Percentiles rank a stretch among this genome's conserved stretches.
These are phyloP conservation scores for Elaeis guineensis DNA, from an alignment of 176 grass and related monocot species.

Conservation along the genomic window DNA sequence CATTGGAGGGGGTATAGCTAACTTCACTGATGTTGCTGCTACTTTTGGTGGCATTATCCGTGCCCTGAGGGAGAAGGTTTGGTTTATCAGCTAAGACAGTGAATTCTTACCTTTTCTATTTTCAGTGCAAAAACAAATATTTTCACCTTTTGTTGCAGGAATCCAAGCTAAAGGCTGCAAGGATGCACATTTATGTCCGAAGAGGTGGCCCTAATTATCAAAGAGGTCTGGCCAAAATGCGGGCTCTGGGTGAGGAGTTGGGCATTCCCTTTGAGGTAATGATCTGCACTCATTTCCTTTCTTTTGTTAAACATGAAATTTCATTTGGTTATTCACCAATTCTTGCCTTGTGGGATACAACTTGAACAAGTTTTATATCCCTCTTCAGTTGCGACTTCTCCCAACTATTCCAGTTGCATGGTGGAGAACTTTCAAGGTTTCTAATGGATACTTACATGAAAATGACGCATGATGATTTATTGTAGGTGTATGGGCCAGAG, in stretches of 20 bases:
- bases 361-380: too few species aligned
- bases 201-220: conserved; percentile 96
- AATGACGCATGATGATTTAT: conserved; percentile 14
- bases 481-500: conserved; percentile 89
- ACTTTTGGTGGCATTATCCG: conserved; percentile 87
- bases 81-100: not conserved
- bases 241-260: conserved; percentile 58
- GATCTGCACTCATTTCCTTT: too few species aligned
- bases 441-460: too few species aligned
- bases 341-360: too few species aligned
- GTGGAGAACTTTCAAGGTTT: too few species aligned
- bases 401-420: too few species aligned
- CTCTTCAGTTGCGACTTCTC: too few species aligned
- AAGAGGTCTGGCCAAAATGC: conserved; percentile 90
- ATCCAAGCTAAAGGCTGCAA: conserved; percentile 81
- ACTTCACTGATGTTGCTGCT: conserved; percentile 93
- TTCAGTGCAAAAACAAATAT: conserved; percentile 12
- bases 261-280: conserved; percentile 84
- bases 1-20: conserved; percentile 91
- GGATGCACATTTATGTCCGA: conserved; percentile 86
- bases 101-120: conserved; percentile 20
- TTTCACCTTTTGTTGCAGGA: conserved; percentile 31
- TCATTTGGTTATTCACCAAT: too few species aligned
- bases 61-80: conserved; percentile 92
- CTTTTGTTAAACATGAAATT: too few species aligned